phyloP scores from a whole-genome alignment of 257 asterid genomes.

The Salvia splendens region DNA sequence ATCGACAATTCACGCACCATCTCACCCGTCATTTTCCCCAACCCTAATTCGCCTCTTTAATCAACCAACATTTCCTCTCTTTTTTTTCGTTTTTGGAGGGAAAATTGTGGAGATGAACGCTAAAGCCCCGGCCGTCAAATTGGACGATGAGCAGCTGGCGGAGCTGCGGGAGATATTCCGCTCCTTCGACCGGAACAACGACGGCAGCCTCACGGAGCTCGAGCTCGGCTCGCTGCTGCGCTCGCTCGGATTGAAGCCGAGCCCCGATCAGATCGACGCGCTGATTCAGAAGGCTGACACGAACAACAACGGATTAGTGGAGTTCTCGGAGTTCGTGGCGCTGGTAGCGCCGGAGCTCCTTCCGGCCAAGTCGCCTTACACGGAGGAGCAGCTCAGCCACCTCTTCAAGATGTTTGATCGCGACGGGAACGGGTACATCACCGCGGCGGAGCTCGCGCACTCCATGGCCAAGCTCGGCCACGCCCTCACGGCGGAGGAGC shows the following conservation, averaged over 20 bases:
- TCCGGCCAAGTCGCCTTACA: conserved; percentile 80
- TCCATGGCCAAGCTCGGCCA: conserved; percentile 95
- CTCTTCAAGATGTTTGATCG: conserved; percentile 77
- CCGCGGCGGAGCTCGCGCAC: conserved; percentile 93
- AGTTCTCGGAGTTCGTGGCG: conserved; percentile 87
- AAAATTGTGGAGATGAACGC: conserved; percentile 38
- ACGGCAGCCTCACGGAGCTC: conserved; percentile 85
- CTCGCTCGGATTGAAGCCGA: conserved; percentile 82
- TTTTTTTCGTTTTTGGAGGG: neutral
- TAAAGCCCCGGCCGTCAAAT: conserved; percentile 46
- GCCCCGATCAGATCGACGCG: conserved; percentile 81
- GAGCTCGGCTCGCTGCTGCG: conserved; percentile 86
- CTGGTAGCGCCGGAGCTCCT: conserved; percentile 94
- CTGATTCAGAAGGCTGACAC: conserved; percentile 76
- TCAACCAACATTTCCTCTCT: neutral
- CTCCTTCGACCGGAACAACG: conserved; percentile 83
- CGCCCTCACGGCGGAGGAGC: conserved; percentile 84
- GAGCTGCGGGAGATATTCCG: conserved; percentile 92
- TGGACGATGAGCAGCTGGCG: conserved; percentile 80
- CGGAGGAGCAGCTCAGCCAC: conserved; percentile 84
- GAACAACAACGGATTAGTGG: conserved; percentile 81
- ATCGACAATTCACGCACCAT: neutral
- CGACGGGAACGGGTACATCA: conserved; percentile 84
- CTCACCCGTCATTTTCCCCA: neutral
- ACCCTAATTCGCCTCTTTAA: neutral